Base-by-base conservation (phyloP, 2,329 filamentous ascomycete genomes). In the Akanthomyces muscarius region DNA sequence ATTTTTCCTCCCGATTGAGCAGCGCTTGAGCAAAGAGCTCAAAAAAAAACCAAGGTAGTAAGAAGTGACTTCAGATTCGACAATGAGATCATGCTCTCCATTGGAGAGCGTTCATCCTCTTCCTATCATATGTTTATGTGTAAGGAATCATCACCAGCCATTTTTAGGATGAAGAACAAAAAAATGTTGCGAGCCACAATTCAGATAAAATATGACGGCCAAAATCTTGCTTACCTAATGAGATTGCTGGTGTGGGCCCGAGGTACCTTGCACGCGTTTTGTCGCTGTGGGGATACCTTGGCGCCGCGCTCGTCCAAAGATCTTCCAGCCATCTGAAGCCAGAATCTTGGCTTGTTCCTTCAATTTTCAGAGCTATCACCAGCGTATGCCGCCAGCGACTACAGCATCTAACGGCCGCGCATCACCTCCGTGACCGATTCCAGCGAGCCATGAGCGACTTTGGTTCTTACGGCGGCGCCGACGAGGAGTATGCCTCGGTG, bases 401-500 rank as follows among this genome's bases (percentile, higher is more conserved):
- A 44, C 50, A 33, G 14, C n/a, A 36, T 44, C 18, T 18, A 56
- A 21, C 44, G 33, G 51, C 8, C 51, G 52, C 59, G 50, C 59
- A 62, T 61, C 36, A 56, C 11, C 18, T 63, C 57, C 64, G 38
- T n/a, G 63, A 65, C 41, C 16, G 21, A 25, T 47, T 21, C 55
- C 21, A 6, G 21, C 23, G 25, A 67, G 71, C 66, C 67, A 92
- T 92, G 89, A 85, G 85, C 69, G 89, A 92, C 76, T 89, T 89
- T 76, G 79, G 77, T 67, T 83, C 86, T 71, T 92, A 85, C 74
- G 88, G 88, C 70, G 86, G 87, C 71, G 85, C 86, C 28, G 90
- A 94, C 45, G 91, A 94, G 77, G 91, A 95, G 78, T 91, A 89
- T 74, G 84, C 84, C 66, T 90, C 94, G 78, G 86, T 96, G 71